Evolutionary conservation across 1,284 basidiomycete species (phyloP), one percentile per base, ranked within the genome.

Genomic region (Boletus semigastroideus): DNA sequence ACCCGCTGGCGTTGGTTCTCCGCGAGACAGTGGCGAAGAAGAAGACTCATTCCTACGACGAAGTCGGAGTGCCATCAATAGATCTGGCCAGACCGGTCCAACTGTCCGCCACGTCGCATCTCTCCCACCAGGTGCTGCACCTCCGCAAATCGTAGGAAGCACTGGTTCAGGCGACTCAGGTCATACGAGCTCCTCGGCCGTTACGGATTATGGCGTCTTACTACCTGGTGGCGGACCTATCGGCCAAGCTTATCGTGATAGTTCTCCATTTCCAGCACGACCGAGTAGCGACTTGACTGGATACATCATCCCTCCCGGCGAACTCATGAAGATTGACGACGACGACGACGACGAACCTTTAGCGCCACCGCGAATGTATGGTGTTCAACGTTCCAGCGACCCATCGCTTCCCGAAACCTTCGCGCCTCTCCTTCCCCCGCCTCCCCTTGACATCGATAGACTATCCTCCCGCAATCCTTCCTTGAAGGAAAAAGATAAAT

Each of bases 21-120:
- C 85, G 1, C 74, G 84, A 13, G 76, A 77, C 25, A 86, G 82
- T 49, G 86, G 85, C 8, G 84, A 85, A 61, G 85, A 87, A 65
- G 71, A 66, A 3, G 83, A 86, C 58, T 74, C 85, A 0, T 84
- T 87, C 72, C 71, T 87, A 4, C 74, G 69, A 47, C 68, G 61
- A 4, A 74, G 73, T 55, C 59, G 63, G 17, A 54, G 59, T 8
- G 66, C 64, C 5, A 54, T 59, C 16, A 62, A 53, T 38, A 58
- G 52, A 38, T 48, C 57, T 1, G 56, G 52, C 14, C 56, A 46
- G 38, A 33, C 22, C 7, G 42, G 57, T 20, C 48, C 70, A 1
- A 62, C 55, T 20, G 48, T 62, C 25, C 63, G 68, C 36, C 62
- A 59, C 2, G 59, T 72, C 10, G 45, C 59, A 46, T 58, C 65